Evolutionary conservation across 75 land plant species (phyloP), one percentile per base, ranked within the genome.

Genomic region (Cunninghamia lanceolata): DNA sequence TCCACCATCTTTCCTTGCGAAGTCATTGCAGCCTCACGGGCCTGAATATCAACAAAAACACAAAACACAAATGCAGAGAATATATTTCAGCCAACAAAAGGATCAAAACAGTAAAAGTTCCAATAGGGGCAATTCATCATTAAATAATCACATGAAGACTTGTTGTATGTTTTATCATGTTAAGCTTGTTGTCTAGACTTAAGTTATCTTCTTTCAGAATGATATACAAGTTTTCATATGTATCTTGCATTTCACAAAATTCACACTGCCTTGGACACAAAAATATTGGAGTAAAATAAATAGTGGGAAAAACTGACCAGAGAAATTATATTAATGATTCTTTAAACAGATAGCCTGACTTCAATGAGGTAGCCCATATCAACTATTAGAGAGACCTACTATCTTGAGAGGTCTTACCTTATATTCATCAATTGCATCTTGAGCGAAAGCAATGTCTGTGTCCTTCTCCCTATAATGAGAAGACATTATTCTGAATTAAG

Each of bases 401-500:
- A 39, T 40, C 16, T 17, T 16, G 21, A 3, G 1, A 21, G 81
- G 43, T 28, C 13, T 35, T 88, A 98, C 99, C 97, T 97, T 98
- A 83, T 95, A 98, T 84, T 98, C 99, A 90, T 97, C 99, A 87
- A 98, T 96, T 13, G 94, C 94, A 86, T 89, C 96, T 89, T 96
- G 99, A 79, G 99, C 99, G 91, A 97, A 98, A 28, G 91, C 85
- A 91, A 98, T 96, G 85, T 92, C 97, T 21, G 88, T 90, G 87
- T 98, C 99, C 84, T 93, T 98, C 88, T 98, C 99, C 99, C 99
- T 98, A 86, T 36, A 91, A 82, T 17, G 74, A 88, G 19, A 86
- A 53, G 34, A 89, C n/a, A 3, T 16, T 40, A 42, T 19, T 21
- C 21, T 42, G 43, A 39, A 21, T 77, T 78, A 15, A 78, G 80